phyloP scores from a whole-genome alignment of 345 rosid species.

The Eucalyptus regnans region DNA sequence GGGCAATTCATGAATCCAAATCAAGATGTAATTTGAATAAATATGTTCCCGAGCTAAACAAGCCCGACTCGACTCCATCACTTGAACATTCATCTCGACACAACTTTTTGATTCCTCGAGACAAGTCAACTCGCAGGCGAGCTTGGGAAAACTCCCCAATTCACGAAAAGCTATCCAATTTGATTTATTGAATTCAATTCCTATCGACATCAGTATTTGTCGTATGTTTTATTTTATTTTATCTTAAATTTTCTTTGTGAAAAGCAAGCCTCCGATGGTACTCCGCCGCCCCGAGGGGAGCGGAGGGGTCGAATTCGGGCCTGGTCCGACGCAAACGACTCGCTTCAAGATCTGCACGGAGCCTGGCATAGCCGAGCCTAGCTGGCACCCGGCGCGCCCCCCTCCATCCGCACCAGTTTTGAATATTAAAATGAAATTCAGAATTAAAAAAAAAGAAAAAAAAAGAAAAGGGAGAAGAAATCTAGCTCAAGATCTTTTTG shows the following conservation, averaged over 20 bases:
- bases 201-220: neutral
- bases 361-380: neutral
- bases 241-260: neutral
- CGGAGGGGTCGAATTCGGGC: neutral
- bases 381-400: neutral
- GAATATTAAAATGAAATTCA: neutral
- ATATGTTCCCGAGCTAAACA: neutral
- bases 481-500: neutral
- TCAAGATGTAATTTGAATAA: neutral
- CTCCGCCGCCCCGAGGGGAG: neutral
- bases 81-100: neutral
- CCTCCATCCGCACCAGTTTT: neutral
- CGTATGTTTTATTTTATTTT: fast-evolving
- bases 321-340: neutral
- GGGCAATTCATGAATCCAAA: neutral
- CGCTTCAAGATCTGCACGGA: neutral
- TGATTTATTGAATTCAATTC: fast-evolving
- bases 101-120: neutral
- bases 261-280: fast-evolving
- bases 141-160: neutral
- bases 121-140: fast-evolving
- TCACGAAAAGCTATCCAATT: neutral
- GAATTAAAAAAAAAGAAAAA: fast-evolving
- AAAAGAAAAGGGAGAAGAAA: neutral
- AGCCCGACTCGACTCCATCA: neutral